Conservation (phyloP, 2,329 filamentous ascomycete species). For the Fusarium mundagurra region DNA sequence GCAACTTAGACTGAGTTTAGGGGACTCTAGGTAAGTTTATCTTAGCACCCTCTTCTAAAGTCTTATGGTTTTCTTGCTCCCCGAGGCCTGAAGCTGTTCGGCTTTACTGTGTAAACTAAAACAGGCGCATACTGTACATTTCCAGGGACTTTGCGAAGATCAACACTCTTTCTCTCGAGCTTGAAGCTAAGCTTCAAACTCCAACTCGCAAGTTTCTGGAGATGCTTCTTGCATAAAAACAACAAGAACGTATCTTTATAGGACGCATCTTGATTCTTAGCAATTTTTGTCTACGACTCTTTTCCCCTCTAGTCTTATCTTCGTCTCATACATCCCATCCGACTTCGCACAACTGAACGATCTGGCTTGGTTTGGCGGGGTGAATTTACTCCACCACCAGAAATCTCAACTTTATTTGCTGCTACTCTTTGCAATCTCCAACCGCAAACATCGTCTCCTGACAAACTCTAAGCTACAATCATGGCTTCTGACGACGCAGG, state of each 20-base stretch:
- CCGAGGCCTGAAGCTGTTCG: too few species aligned
- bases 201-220: neutral
- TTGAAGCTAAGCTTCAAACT: neutral
- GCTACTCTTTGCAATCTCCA: neutral
- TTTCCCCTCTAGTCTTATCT: neutral
- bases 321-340: conserved; percentile 3
- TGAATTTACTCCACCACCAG: conserved; percentile 42
- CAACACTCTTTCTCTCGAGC: neutral
- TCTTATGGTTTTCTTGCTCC: too few species aligned
- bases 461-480: neutral
- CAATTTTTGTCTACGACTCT: neutral
- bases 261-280: too few species aligned
- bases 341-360: conserved; percentile 20
- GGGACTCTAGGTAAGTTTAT: too few species aligned
- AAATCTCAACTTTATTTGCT: conserved; percentile 39
- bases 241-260: neutral
- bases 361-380: conserved; percentile 36
- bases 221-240: neutral
- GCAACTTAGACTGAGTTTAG: too few species aligned
- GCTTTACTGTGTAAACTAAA: neutral
- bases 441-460: neutral
- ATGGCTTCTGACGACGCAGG: conserved; percentile 40
- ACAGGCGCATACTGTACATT: conserved; percentile 31
- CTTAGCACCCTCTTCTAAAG: too few species aligned
- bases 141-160: conserved; percentile 34